phyloP scores from a whole-genome alignment of 495 filamentous ascomycete species.

The Sordaria brevicollis region DNA sequence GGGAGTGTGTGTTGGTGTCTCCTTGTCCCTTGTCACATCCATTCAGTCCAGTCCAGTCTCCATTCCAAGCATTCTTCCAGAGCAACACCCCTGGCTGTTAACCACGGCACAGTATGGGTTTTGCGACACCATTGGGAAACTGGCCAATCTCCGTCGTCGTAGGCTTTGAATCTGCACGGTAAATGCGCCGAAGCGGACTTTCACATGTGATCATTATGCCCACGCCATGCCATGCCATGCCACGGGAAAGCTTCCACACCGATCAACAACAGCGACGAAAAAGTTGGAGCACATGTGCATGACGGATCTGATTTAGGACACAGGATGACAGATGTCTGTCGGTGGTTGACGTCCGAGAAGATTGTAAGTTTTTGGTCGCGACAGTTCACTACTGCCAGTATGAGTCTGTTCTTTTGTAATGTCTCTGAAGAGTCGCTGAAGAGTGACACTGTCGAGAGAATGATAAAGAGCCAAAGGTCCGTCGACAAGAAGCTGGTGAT shows the following conservation, averaged over 20 bases:
- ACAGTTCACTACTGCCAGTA: background rate
- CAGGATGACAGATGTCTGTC: background rate
- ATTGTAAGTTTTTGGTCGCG: background rate
- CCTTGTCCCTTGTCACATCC: background rate
- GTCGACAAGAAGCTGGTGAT: background rate
- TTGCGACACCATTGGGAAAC: background rate
- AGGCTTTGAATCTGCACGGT: background rate
- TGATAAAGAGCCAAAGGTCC: background rate
- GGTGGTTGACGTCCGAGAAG: background rate
- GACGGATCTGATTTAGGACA: background rate
- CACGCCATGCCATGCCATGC: too few relatives aligned
- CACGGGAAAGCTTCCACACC: background rate
- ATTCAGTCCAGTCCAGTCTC: too few relatives aligned
- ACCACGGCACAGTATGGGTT: background rate
- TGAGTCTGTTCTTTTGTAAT: background rate
- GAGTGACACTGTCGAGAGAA: background rate
- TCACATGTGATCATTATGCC: background rate
- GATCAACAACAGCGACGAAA: too few relatives aligned
- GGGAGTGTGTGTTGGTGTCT: background rate
- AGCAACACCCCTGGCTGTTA: background rate
- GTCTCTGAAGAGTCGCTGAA: background rate
- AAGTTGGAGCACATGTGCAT: background rate
- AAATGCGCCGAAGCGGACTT: background rate
- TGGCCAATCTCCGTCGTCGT: background rate
- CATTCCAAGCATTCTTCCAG: background rate